Evolutionary conservation across 192 early-diverging fungal genomes (phyloP).

Genomic region (Rhizoclosmatium globosum): DNA sequence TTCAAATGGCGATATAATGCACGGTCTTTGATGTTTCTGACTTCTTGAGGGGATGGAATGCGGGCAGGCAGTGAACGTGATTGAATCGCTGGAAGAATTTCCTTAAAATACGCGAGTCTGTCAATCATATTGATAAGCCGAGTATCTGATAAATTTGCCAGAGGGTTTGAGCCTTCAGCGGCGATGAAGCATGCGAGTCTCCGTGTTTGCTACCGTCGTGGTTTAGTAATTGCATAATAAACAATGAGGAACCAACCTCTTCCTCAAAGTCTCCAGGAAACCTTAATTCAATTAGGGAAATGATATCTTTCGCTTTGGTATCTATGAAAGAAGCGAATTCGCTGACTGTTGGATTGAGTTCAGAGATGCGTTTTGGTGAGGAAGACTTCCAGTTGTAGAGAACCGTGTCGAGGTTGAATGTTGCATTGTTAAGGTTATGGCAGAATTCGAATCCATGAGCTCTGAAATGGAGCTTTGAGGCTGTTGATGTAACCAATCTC

Average conservation of each 20-base stretch:
- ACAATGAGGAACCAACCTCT: slow-evolving; percentile 6
- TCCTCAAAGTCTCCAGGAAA: slow-evolving; percentile 11
- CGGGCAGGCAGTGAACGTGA: neutral
- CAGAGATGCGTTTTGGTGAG: neutral
- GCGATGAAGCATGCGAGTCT: slow-evolving; percentile 53
- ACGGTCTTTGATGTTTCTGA: too few species aligned
- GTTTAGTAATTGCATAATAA: neutral
- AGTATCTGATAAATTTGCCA: slow-evolving; percentile 40
- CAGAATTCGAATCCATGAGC: slow-evolving; percentile 48
- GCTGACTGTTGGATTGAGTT: slow-evolving; percentile 34
- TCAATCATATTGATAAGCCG: slow-evolving; percentile 46
- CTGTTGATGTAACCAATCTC: too few species aligned
- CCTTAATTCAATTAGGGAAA: neutral
- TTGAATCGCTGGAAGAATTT: slow-evolving; percentile 28
- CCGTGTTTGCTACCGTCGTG: slow-evolving; percentile 35
- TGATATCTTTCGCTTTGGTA: slow-evolving; percentile 32
- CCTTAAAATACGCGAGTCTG: slow-evolving; percentile 37
- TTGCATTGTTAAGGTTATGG: slow-evolving; percentile 47
- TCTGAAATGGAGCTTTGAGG: slow-evolving; percentile 21
- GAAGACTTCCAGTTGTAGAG: slow-evolving; percentile 28
- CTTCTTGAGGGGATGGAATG: too few species aligned
- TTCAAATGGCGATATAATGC: slow-evolving; percentile 9
- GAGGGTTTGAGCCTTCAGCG: slow-evolving; percentile 49
- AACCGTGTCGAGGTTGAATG: slow-evolving; percentile 40
- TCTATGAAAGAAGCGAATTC: slow-evolving; percentile 49